Conservation (phyloP, 352 stramenopile genomes). For the Pythium monospermum region DNA sequence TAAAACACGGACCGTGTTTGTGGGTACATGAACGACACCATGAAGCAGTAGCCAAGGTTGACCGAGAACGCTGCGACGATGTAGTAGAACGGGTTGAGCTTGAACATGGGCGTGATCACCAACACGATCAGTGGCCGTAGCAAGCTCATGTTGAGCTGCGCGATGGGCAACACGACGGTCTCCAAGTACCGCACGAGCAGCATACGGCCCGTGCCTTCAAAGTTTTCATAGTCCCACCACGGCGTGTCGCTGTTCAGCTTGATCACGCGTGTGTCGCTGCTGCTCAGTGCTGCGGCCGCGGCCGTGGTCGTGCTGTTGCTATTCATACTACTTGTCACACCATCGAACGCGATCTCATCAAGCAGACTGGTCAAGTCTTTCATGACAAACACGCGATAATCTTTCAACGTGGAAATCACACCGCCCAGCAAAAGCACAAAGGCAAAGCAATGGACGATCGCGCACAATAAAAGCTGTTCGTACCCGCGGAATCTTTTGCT, state of each 20-base stretch:
- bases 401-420: slow-evolving; percentile 31
- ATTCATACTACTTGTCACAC: slow-evolving; percentile 6
- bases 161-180: slow-evolving; percentile 59
- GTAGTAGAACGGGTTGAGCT: slow-evolving; percentile 71
- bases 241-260: slow-evolving; percentile 25
- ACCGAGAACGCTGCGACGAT: slow-evolving; percentile 52
- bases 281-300: no score
- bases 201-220: slow-evolving; percentile 38
- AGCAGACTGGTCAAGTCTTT: slow-evolving; percentile 50
- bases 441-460: slow-evolving; percentile 69
- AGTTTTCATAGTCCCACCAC: slow-evolving; percentile 64
- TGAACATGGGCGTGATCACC: slow-evolving; percentile 61
- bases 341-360: slow-evolving; percentile 24
- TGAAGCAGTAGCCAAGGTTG: slow-evolving; percentile 60
- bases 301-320: no score
- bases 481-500: slow-evolving; percentile 44
- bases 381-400: slow-evolving; percentile 43
- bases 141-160: slow-evolving; percentile 62
- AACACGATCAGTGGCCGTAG: slow-evolving; percentile 59
- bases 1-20: slow-evolving; percentile 48
- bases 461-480: slow-evolving; percentile 55
- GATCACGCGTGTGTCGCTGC: no score
- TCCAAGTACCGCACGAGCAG: slow-evolving; percentile 51
- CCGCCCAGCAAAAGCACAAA: slow-evolving; percentile 41
- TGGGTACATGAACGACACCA: slow-evolving; percentile 59